A percentile compares a stretch with the other conserved stretches of the same genome.
These are phyloP conservation scores for Calvatia gigantea DNA, from an alignment of 768 basidiomycete species.

Conservation along the genomic window DNA sequence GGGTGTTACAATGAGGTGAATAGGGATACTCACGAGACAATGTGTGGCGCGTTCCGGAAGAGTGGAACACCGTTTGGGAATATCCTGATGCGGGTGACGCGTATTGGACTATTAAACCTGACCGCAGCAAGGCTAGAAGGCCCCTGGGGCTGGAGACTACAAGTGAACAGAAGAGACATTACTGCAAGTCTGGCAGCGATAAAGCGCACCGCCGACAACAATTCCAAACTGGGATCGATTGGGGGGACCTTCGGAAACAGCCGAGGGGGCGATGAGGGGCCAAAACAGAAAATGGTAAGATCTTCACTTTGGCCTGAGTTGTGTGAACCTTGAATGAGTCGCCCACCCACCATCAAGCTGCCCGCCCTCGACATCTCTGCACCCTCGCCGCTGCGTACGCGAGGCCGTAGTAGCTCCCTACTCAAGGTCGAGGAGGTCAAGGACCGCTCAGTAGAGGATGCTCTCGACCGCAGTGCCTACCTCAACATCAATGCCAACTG, in stretches of 20 bases:
- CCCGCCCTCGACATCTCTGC: slow-evolving; percentile 42
- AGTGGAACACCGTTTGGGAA: slow-evolving; percentile 66
- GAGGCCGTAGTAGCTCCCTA: slow-evolving; percentile 67
- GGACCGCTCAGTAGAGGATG: slow-evolving; percentile 66
- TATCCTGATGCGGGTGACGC: slow-evolving; percentile 63
- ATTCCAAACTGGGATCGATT: too few relatives aligned
- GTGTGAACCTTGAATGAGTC: too few relatives aligned
- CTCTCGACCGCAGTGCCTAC: slow-evolving; percentile 76
- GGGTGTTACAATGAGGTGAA: background rate
- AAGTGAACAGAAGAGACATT: slow-evolving; percentile 69
- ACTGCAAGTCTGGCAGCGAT: too few relatives aligned
- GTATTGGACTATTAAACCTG: slow-evolving; percentile 66
- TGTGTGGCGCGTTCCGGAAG: slow-evolving; percentile 55
- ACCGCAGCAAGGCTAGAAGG: slow-evolving; percentile 62
- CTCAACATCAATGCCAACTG: slow-evolving; percentile 87
- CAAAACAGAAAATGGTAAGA: background rate
- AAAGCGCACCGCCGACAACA: too few relatives aligned
- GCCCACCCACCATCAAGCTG: slow-evolving; percentile 52
- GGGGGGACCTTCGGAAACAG: background rate
- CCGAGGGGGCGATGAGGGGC: background rate
- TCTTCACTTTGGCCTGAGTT: too few relatives aligned
- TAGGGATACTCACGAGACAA: slow-evolving; percentile 51
- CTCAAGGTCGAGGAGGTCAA: slow-evolving; percentile 86
- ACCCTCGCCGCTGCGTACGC: slow-evolving; percentile 32
- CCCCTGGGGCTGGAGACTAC: slow-evolving; percentile 55